phyloP scores from a whole-genome alignment of 169 alveolate genomes.

The Cryptosporidium sp. region DNA sequence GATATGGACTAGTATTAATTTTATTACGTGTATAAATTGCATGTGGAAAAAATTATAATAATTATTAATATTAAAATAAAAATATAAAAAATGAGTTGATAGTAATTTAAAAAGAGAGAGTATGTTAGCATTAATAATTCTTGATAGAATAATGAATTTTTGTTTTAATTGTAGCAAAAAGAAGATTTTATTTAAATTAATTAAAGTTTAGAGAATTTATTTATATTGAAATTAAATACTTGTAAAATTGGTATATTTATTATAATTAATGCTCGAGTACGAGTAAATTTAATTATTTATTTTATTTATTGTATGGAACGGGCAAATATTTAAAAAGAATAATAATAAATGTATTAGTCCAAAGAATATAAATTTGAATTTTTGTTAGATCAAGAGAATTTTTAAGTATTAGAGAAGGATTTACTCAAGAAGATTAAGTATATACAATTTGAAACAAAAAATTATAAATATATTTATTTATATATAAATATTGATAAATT shows the following conservation, averaged over 20 bases:
- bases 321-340: neutral
- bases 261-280: neutral
- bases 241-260: neutral
- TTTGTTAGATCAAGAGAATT: neutral
- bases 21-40: neutral
- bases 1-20: neutral
- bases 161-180: neutral
- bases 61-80: neutral
- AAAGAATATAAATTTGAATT: too few relatives aligned
- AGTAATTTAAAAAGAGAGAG: neutral
- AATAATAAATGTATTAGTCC: neutral
- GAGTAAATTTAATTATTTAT: neutral
- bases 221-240: too few relatives aligned
- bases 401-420: neutral
- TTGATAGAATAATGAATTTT: neutral
- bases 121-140: neutral
- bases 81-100: neutral
- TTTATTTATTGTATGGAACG: neutral
- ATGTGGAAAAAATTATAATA: constrained; percentile 1
- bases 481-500: neutral
- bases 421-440: neutral
- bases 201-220: too few relatives aligned
- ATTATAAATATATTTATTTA: neutral
- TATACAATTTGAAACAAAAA: neutral
- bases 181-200: neutral